Conservation (phyloP, 2,329 filamentous ascomycete genomes). For the Didymella sp. region DNA sequence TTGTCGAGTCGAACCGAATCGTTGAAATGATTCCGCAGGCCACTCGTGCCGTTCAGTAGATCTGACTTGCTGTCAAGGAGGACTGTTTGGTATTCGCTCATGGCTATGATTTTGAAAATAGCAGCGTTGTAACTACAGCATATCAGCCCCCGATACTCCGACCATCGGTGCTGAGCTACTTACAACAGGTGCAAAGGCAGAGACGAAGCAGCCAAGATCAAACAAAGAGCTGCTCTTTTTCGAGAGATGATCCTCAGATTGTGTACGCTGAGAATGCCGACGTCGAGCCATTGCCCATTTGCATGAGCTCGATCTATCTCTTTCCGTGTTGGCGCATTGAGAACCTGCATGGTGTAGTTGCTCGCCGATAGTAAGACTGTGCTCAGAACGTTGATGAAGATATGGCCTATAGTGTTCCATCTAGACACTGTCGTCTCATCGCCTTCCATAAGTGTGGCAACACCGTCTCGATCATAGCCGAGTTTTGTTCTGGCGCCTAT, state of each 20-base stretch:
- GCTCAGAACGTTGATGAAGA: constrained; percentile 58
- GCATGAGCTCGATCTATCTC: constrained; percentile 34
- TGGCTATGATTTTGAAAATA: background rate
- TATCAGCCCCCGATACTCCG: too few species aligned
- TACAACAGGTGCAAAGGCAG: constrained; percentile 50
- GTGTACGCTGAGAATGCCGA: constrained; percentile 52
- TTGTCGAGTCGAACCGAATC: constrained; percentile 17
- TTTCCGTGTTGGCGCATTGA: constrained; percentile 28
- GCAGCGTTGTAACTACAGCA: background rate
- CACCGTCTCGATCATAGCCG: background rate
- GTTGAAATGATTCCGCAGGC: background rate
- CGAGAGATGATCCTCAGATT: constrained; percentile 40
- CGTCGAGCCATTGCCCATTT: constrained; percentile 49
- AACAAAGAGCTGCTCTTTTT: constrained; percentile 9
- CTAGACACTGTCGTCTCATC: constrained; percentile 1
- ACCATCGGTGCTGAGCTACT: background rate
- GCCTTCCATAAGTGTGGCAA: constrained; percentile 2
- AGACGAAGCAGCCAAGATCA: constrained; percentile 34
- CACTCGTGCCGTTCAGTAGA: background rate
- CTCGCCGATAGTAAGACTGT: constrained; percentile 28
- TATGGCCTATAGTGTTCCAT: constrained; percentile 46
- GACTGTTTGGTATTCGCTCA: background rate
- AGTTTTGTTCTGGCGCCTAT: background rate
- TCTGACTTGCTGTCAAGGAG: background rate
- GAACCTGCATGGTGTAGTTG: constrained; percentile 39